Evolutionary conservation across 345 rosid species (phyloP), one percentile per base, ranked within the genome.

Genomic region (Raphanus raphanistrum): DNA sequence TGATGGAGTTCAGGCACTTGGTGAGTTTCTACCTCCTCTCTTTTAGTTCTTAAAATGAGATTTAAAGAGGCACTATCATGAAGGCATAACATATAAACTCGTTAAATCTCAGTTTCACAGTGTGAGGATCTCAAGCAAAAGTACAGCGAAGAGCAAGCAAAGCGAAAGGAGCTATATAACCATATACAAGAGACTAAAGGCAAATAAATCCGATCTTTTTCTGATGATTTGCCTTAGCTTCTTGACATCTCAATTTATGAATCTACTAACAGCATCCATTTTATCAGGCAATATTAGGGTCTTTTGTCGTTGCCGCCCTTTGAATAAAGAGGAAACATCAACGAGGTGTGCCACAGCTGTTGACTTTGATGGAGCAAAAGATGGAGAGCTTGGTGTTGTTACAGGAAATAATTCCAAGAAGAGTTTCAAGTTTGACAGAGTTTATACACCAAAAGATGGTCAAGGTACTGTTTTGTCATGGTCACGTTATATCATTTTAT

Each of bases 281-380:
- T 73, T 74, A 58, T 78, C 91, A 95, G 99, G 99, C 74, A 95
- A 92, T 74, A 92, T 95, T 60, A 86, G 98, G 82, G 99, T 95
- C 33, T 95, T 95, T 70, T 92, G 98, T 73, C 97, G 97, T 4
- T 92, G 99, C 68, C 98, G 98, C 10, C 99, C 99, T 68, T 74
- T 85, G 79, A 90, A 80, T 74, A 90, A 84, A 79, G 92, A 80
- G 63, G 99, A 95, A 80, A 83, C 77, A 13, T 84, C 90, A 55
- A 79, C 85, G 31, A 90, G 83, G 17, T 85, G 81, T 87, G 78
- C 90, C 74, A 86, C 85, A 45, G 86, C 80, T 66, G 86, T 87
- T 75, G 97, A 92, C 70, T 92, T 95, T 61, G 90, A 91, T 64
- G 88, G 87, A 74, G 96, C 91, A 25, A 90, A 90, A 85, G 97